Percentiles rank a stretch among this genome's conserved stretches.
Evolutionary conservation across 371 early-diverging fungal genomes (phyloP).

Genomic region (Synchytrium microbalum): DNA sequence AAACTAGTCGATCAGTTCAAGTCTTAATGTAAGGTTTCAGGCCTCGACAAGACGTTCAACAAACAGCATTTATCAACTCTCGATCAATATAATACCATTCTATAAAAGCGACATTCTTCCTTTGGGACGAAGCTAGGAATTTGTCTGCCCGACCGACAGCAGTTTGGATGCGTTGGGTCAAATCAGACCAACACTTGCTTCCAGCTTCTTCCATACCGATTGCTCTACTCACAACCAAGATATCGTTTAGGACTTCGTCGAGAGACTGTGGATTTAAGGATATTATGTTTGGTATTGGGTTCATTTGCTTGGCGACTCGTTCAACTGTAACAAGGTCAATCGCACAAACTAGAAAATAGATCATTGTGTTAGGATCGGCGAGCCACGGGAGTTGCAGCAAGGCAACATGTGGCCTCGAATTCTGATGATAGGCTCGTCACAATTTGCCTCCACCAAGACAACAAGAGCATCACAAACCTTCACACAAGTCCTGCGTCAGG

Average conservation of each 20-base stretch:
- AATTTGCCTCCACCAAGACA: too few relatives aligned
- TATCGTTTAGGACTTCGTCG: constrained; percentile 44
- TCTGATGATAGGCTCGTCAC: too few relatives aligned
- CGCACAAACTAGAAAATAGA: constrained; percentile 53
- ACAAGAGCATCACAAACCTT: too few relatives aligned
- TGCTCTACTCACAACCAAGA: constrained; percentile 40
- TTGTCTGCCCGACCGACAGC: constrained; percentile 17
- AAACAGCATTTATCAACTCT: too few relatives aligned
- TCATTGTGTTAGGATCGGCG: constrained; percentile 20
- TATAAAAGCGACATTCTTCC: constrained; percentile 38
- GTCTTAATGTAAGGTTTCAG: too few relatives aligned
- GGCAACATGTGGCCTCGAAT: too few relatives aligned
- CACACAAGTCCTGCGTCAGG: constrained; percentile 40
- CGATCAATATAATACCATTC: too few relatives aligned
- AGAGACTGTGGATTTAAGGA: constrained; percentile 48
- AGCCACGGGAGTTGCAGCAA: too few relatives aligned
- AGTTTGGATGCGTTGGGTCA: constrained; percentile 26
- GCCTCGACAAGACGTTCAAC: too few relatives aligned
- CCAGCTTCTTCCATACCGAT: constrained; percentile 31
- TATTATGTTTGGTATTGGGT: constrained; percentile 42
- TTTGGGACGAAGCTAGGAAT: constrained; percentile 5
- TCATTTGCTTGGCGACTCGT: constrained; percentile 36
- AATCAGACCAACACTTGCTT: constrained; percentile 15
- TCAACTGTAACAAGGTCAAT: constrained; percentile 50
- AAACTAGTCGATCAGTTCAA: too few relatives aligned